Evolutionary conservation across 352 stramenopile species (phyloP), one percentile per base, ranked within the genome.

Genomic region (Phytophthora parvispora): DNA sequence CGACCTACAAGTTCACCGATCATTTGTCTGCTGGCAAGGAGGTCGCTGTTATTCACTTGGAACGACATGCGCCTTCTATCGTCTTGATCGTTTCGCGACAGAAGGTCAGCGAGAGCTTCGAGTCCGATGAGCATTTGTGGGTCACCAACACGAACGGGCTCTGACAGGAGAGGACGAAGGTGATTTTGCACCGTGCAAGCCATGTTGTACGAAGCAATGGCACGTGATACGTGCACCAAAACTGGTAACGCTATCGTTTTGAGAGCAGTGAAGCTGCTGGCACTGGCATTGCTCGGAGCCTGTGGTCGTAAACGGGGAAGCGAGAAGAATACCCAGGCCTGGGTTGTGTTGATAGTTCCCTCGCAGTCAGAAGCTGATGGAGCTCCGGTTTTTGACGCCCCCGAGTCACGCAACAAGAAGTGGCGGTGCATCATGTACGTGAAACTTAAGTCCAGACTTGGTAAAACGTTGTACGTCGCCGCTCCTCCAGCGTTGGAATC

Each of bases 281-380:
- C 52, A 9, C 36, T 51, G 3, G 36, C 40, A 34, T 43, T 22
- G 18, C 32, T 63, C 6, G 60, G 77, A 73, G 25, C 80, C 63
- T 72, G 83, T 75, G 29, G 75, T 42, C 60, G 54, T 51, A 78
- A 62, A 9, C 69, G 64, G 6, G 54, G 60, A 7, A 83, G 73
- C 3, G 85, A 85, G 55, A 94, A 94, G 62, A 92, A 95, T 9
- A 65, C 89, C 88, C 83, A 95, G 27, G 86, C 85, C 45, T 95
- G 88, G 3, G 78, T 87, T 4, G 81, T 90, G 72, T 95, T 95
- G 74, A 95, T 87, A 58, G 91, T 86, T 60, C 93, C 86, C 85
- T 94, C 92, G 59, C 83, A 89, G 48, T 95, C 86, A 0, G 71
- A 64, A 18, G 91, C 84, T 1, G 69, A 77, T 0, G 85, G 83